These are phyloP conservation scores for Eleusine indica DNA, from an alignment of 176 grass and related monocot species.

Conservation along the genomic window DNA sequence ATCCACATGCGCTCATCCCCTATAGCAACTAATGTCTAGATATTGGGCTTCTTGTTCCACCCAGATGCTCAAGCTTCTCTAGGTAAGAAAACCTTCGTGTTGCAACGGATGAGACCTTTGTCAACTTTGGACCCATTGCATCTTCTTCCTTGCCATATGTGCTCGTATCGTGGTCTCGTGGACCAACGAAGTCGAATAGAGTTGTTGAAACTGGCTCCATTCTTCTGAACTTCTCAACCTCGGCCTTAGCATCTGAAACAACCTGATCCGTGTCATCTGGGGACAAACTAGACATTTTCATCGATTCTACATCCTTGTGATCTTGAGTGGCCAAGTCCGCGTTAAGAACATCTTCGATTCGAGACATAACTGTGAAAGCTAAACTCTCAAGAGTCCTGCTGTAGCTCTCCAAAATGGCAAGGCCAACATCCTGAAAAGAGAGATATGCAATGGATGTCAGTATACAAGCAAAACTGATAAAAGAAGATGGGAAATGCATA, in stretches of 20 bases:
- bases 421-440: constrained; percentile 64
- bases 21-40: constrained; percentile 52
- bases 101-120: constrained; percentile 35
- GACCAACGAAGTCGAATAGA: constrained; percentile 27
- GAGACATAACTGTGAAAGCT: constrained; percentile 76
- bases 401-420: constrained; percentile 81
- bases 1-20: constrained; percentile 22
- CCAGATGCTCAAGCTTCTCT: constrained; percentile 52
- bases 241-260: constrained; percentile 43
- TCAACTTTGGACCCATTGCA: constrained; percentile 32
- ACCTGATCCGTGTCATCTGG: constrained; percentile 30
- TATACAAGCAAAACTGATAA: not conserved
- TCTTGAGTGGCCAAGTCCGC: constrained; percentile 50
- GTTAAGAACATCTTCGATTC: constrained; percentile 74
- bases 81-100: constrained; percentile 49
- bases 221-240: constrained; percentile 49
- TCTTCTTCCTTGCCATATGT: not conserved
- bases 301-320: constrained; percentile 25
- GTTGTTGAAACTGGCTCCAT: constrained; percentile 44
- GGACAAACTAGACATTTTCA: constrained; percentile 26
- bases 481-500: not conserved
- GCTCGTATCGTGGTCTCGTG: not conserved
- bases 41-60: constrained; percentile 55
- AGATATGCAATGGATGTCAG: not conserved
- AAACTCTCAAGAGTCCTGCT: constrained; percentile 74